Evolutionary conservation across 164 flowering plant species (phyloP), one percentile per base, ranked within the genome.

Genomic region (Vitis rotundifolia): DNA sequence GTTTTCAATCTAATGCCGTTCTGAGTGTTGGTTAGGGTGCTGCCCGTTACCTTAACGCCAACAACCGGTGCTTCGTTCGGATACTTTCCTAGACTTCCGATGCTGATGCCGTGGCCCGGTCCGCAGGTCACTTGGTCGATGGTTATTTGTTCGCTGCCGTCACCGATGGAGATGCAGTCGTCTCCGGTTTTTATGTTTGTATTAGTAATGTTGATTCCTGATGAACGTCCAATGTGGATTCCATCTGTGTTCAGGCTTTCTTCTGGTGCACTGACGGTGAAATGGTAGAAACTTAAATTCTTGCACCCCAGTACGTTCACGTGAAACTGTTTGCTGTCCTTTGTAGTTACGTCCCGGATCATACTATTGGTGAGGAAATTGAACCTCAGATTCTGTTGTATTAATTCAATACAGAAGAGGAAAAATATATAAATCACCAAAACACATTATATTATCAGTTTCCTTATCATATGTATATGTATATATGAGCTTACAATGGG

Each of bases 171-270:
- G 58, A 89, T 67, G 61, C 93, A 89, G 54, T 89, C 93, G 49
- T 87, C 93, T 1, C 93, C 91, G 0, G 91, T 89, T 15, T 26
- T 54, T 4, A 89, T 85, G 16, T 9, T 14, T 0, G 80, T 3
- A 8, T 77, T 53, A 0, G 51, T 63, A 26, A 89, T 78, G 14
- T 62, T 72, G 48, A 86, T 22, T 0, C 75, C 78, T 0, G 2
- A 49, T 0, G 90, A 83, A 2, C 76, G 52, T 0, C 84, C 89
- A 1, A 88, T 69, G 75, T 86, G 94, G 67, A 89, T 86, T 8
- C 90, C 94, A 28, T 88, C 94, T 0, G 94, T 86, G 83, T 89
- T 88, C 3, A 48, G 70, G 74, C 91, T 85, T 0, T 66, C 51
- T 0, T 7, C 79, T 0, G 88, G 89, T 3, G 88, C 86, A 1